phyloP scores from a whole-genome alignment of 495 filamentous ascomycete species.

The Penicillium tannophilum region DNA sequence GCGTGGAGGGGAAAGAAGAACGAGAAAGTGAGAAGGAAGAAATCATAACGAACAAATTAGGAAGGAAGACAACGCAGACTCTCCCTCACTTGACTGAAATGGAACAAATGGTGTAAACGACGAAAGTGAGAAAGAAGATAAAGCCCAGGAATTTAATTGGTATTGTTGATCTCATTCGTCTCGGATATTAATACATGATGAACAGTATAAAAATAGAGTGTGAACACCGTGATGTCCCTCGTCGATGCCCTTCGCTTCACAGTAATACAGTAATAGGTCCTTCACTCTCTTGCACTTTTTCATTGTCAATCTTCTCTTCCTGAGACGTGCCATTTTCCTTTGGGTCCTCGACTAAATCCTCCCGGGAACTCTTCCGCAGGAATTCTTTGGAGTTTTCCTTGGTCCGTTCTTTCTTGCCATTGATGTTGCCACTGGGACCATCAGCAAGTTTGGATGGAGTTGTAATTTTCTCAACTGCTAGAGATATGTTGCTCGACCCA shows the following conservation, averaged over 20 bases:
- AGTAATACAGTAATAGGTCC: not conserved
- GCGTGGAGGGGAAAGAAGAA: no score
- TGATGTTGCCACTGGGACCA: constrained; percentile 42
- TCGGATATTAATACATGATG: not conserved
- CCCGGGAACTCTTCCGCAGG: constrained; percentile 11
- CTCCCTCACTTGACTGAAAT: no score
- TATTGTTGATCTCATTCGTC: not conserved
- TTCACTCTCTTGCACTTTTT: not conserved
- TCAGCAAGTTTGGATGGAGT: constrained; percentile 26
- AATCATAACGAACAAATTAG: no score
- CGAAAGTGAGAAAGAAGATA: no score
- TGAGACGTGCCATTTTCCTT: not conserved
- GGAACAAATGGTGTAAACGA: not conserved
- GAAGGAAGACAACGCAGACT: no score
- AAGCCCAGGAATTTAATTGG: no score
- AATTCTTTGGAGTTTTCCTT: constrained; percentile 20
- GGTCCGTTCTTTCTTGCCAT: constrained; percentile 44
- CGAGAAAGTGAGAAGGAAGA: no score
- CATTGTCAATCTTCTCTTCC: not conserved
- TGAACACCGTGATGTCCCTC: not conserved
- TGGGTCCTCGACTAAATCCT: not conserved
- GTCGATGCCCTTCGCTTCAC: not conserved
- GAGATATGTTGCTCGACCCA: constrained; percentile 29
- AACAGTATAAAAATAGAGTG: not conserved
- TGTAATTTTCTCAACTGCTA: constrained; percentile 13